Base-by-base conservation (phyloP, 371 early-diverging fungal genomes). In the Choanephora cucurbitarum region DNA sequence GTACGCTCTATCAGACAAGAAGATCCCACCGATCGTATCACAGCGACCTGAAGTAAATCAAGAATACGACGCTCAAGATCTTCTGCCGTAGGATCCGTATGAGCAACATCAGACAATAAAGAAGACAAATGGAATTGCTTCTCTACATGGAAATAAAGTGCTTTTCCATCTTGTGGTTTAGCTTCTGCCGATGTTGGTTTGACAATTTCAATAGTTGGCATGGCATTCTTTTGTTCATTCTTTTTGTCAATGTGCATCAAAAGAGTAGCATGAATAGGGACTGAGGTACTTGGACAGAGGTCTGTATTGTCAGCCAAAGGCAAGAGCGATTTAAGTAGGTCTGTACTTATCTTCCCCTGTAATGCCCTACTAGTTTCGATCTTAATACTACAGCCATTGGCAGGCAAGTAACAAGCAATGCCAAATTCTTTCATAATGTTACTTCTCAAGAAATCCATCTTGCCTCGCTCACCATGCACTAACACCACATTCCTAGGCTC, bases 401-500 rank as follows among this genome's bases (percentile, higher is more conserved):
- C 90, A 5, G 98, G 98, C 67, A 90, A 85, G 57, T 79, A 93
- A 66, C 92, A 92, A 21, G 92, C 90, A 8, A 94, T 87, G 28
- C 88, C 86, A 51, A 93, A 83, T 65, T 96, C 96, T 24, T 80
- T 77, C 71, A 83, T 82, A 57, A 99, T 91, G 44, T 91, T 88
- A 31, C 83, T 80, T 58, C 93, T 91, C 42, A 99, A 70, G 39
- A 82, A 83, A 14, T 82, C 85, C 99, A 99, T 99, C 53, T 93
- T 90, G 9, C 73, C 72, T 67, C 88, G 90, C 63, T 99, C 99
- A 3, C 99, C 99, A 64, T 99, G 99, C 0, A 99, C 99, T n/a
- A 99, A 76, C 24, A 99, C 91, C 0, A 99, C 97, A 75, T 98
- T 92, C 23, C 86, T 80, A 9, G 99, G 97, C 42, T 87, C 85